Percentiles rank a stretch among this genome's conserved stretches.
phyloP scores from a whole-genome alignment of 345 rosid species.

The Moringa oleifera region DNA sequence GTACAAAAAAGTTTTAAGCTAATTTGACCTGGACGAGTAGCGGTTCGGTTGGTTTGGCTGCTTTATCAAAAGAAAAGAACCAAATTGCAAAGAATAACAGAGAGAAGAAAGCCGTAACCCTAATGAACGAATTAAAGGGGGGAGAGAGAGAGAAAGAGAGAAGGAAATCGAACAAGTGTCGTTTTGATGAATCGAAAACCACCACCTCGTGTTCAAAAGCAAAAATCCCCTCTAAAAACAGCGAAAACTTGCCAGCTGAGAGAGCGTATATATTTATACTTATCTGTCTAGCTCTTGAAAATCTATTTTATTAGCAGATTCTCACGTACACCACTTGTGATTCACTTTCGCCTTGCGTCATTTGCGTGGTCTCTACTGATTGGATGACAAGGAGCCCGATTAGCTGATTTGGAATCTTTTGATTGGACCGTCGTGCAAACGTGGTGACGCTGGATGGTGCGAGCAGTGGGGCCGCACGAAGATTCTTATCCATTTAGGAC shows the following conservation, averaged over 20 bases:
- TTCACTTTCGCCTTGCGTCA: not conserved
- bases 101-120: constrained; percentile 27
- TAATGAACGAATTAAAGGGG: constrained; percentile 28
- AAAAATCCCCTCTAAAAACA: constrained; percentile 17
- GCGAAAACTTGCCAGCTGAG: constrained; percentile 5
- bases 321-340: constrained; percentile 1
- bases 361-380: not conserved
- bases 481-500: too few species aligned
- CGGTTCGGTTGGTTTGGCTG: constrained; percentile 2
- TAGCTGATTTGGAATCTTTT: not conserved
- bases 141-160: constrained; percentile 19
- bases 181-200: constrained; percentile 24
- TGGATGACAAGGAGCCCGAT: not conserved
- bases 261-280: constrained; percentile 16
- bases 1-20: not conserved
- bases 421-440: not conserved
- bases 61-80: constrained; percentile 4
- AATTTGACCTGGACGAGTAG: constrained; percentile 23
- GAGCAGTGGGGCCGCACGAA: too few species aligned
- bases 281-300: not conserved
- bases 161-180: constrained; percentile 28
- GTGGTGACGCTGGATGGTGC: too few species aligned
- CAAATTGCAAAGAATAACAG: not conserved
- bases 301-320: not conserved
- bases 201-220: constrained; percentile 15